These are phyloP conservation scores for Amaranthus hypochondriacus DNA, from an alignment of 148 eudicot species.

Conservation along the genomic window DNA sequence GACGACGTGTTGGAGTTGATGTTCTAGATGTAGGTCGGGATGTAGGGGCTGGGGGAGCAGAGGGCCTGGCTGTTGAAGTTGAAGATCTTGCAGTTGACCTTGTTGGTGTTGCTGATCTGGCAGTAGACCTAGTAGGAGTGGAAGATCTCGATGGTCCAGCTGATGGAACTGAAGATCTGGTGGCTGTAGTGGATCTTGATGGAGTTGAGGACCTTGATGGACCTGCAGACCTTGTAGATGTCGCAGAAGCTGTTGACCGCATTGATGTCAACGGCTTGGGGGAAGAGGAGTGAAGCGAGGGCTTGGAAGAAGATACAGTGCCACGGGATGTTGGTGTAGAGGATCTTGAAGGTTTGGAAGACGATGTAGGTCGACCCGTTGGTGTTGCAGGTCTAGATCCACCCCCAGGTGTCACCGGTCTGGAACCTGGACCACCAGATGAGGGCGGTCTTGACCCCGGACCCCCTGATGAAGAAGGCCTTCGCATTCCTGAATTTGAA, in stretches of 20 bases:
- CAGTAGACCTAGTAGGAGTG: conserved; percentile 34
- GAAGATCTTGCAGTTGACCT: conserved; percentile 72
- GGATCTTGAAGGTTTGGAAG: conserved; percentile 68
- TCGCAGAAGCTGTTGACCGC: conserved; percentile 22
- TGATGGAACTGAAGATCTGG: conserved; percentile 70
- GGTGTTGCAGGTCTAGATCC: conserved; percentile 85
- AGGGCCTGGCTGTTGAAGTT: conserved; percentile 66
- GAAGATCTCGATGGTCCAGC: conserved; percentile 40
- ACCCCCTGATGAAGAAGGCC: conserved; percentile 69
- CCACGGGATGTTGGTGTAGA: conserved; percentile 77
- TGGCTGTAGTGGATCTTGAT: conserved; percentile 34
- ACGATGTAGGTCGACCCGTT: conserved; percentile 64
- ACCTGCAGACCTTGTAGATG: conserved; percentile 46
- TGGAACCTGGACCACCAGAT: conserved; percentile 61
- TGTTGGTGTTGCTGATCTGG: conserved; percentile 43
- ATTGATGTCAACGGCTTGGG: conserved; percentile 15
- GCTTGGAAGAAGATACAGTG: conserved; percentile 40
- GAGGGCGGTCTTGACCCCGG: conserved; percentile 35
- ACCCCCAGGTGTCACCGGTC: conserved; percentile 36
- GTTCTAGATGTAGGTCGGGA: conserved; percentile 69
- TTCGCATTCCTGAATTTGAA: conserved; percentile 52
- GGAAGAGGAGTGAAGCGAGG: not conserved
- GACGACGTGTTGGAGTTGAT: conserved; percentile 82
- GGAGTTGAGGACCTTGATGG: conserved; percentile 89
- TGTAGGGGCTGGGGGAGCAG: conserved; percentile 29